A percentile compares a stretch with the other conserved stretches of the same genome.
Conservation (phyloP, 2,329 filamentous ascomycete species). For the Penicillium paneum region DNA sequence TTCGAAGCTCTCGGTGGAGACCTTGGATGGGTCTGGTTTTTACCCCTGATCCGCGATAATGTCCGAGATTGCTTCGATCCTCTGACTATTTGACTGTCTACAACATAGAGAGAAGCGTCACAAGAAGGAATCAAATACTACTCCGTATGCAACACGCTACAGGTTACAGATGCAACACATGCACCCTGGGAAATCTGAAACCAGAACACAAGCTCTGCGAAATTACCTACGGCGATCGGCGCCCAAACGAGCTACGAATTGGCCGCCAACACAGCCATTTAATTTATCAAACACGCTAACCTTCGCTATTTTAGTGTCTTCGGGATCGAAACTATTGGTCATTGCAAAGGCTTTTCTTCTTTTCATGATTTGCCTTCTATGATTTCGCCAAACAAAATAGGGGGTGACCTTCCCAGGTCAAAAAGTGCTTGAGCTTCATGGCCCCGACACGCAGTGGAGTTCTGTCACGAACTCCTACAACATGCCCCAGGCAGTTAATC, state of each 20-base stretch:
- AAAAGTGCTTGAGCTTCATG: slow-evolving; percentile 7
- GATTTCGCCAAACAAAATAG: neutral
- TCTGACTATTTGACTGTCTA: neutral
- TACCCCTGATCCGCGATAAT: slow-evolving; percentile 9
- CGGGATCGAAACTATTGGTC: slow-evolving; percentile 14
- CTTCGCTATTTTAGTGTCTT: slow-evolving; percentile 11
- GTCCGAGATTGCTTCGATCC: neutral
- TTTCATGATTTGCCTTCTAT: neutral
- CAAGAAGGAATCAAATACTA: neutral
- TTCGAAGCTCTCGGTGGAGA: slow-evolving; percentile 20
- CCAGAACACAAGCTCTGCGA: slow-evolving; percentile 14
- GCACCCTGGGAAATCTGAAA: slow-evolving; percentile 18
- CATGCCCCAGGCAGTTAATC: slow-evolving; percentile 6
- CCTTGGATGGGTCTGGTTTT: slow-evolving; percentile 21
- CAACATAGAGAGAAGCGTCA: neutral
- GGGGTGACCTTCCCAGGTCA: slow-evolving; percentile 4
- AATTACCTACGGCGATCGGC: slow-evolving; percentile 25
- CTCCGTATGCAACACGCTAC: neutral
- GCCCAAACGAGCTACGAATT: slow-evolving; percentile 14
- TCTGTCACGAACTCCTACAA: slow-evolving; percentile 19
- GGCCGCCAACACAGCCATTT: slow-evolving; percentile 11
- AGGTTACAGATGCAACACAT: slow-evolving; percentile 8
- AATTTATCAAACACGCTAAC: slow-evolving; percentile 22
- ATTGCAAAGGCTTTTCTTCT: neutral
- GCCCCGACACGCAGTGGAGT: slow-evolving; percentile 13